phyloP scores from a whole-genome alignment of 225 moss, liverwort and hornwort genomes.

The Polytrichum commune region DNA sequence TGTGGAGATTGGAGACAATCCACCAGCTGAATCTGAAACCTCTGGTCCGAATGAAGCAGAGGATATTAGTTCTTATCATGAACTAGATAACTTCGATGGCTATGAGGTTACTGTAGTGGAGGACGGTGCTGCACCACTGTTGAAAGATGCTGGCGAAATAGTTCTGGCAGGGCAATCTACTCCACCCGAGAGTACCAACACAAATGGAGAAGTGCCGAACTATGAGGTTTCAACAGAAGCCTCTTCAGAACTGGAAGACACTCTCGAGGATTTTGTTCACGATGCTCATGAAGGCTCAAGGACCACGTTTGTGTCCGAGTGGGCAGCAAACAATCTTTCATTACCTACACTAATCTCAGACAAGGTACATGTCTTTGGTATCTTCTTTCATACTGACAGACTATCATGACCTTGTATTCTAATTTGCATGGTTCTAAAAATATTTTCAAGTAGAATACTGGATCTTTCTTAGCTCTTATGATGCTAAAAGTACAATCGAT shows the following conservation, averaged over 20 bases:
- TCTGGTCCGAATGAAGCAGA: constrained; percentile 8
- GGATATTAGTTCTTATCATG: background rate
- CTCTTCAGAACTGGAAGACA: background rate
- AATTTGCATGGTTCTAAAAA: background rate
- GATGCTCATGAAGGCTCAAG: constrained; percentile 1
- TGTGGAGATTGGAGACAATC: constrained; percentile 14
- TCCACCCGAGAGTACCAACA: background rate
- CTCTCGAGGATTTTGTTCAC: constrained; percentile 1
- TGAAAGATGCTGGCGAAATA: background rate
- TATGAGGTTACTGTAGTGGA: constrained; percentile 18
- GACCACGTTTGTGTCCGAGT: constrained; percentile 8
- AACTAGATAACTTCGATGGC: constrained; percentile 13
- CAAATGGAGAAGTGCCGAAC: background rate
- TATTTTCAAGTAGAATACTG: background rate
- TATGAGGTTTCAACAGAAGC: constrained; percentile 1
- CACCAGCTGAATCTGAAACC: constrained; percentile 13
- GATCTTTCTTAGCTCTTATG: background rate
- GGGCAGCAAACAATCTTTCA: background rate
- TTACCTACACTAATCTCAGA: background rate
- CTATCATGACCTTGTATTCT: background rate
- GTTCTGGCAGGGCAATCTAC: background rate
- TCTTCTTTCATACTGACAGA: background rate
- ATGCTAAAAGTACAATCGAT: background rate
- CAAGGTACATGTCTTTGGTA: constrained; percentile 1
- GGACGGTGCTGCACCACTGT: background rate